Evolutionary conservation across 148 eudicot genomes (phyloP), one percentile per base, ranked within the genome.

Genomic region (Euryodendron excelsum): DNA sequence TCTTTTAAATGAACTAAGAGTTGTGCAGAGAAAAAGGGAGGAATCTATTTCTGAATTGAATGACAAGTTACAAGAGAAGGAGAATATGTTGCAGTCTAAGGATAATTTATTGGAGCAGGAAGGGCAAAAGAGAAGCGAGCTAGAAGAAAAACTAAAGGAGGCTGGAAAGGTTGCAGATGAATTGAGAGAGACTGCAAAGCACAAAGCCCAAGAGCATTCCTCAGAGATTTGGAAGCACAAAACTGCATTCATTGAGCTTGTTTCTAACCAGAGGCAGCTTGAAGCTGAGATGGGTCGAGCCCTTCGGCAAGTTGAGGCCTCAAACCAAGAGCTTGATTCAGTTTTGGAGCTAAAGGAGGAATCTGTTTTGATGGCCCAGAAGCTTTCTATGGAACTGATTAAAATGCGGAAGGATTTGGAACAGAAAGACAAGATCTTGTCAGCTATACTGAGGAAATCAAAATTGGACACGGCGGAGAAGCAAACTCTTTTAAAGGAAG

Each of bases 241-340:
- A 81, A 88, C 91, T 0, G 97, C 98, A 3, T 91, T 91, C 73
- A 89, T 96, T 75, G 99, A 96, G 88, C 89, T 96, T 28, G 97
- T 96, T 27, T 93, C 99, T 1, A 90, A 82, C 77, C 98, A 96
- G 68, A 72, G 98, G 23, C 99, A 90, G 80, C 87, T 96, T 33
- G 97, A 96, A 74, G 97, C 98, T 58, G 98, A 96, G 80, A 80
- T 93, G 80, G 86, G 94, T 25, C 86, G 99, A 68, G 89, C 93
- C n/a, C 74, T 81, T 30, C 88, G 90, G 83, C 98, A 91, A 89
- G 85, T 82, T 4, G 99, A 95, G 74, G 87, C 87, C 34, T 85
- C 88, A 28, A 96, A 91, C 58, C 80, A 88, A 70, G 91, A 93
- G 73, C 83, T 93, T 64, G 87, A 87, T 23, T 89, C 73, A 10